A percentile compares a stretch with the other conserved stretches of the same genome.
Conservation (phyloP, 257 asterid genomes). For the Schizonepeta tenuifolia region DNA sequence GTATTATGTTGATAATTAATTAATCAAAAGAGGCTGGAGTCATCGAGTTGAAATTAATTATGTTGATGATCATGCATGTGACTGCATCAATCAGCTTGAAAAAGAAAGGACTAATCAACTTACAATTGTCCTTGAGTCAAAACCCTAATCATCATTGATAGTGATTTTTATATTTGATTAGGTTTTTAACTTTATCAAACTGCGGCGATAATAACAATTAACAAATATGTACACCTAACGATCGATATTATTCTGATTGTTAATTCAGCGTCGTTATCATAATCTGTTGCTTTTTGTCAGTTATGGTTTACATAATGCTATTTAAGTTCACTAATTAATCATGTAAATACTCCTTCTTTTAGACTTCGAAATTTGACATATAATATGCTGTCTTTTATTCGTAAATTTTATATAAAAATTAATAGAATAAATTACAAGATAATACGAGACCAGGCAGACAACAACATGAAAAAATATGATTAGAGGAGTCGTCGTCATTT, state of each 20-base stretch:
- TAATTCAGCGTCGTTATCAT: constrained; percentile 32
- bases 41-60: background rate
- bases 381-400: background rate
- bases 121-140: background rate
- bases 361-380: background rate
- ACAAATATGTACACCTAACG: background rate
- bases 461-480: constrained; percentile 29
- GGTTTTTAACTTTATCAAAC: constrained; percentile 10
- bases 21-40: background rate
- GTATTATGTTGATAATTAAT: background rate
- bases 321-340: background rate
- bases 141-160: constrained; percentile 33
- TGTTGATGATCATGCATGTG: background rate
- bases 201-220: constrained; percentile 25
- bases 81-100: background rate
- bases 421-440: background rate
- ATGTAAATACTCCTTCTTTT: background rate
- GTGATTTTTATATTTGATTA: constrained; percentile 22
- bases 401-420: background rate
- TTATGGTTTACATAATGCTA: background rate
- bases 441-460: constrained; percentile 17
- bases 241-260: constrained; percentile 13
- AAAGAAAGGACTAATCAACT: background rate
- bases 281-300: constrained; percentile 8
- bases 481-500: constrained; percentile 25